Conservation (phyloP, 345 rosid genomes). For the Dimocarpus longan region DNA sequence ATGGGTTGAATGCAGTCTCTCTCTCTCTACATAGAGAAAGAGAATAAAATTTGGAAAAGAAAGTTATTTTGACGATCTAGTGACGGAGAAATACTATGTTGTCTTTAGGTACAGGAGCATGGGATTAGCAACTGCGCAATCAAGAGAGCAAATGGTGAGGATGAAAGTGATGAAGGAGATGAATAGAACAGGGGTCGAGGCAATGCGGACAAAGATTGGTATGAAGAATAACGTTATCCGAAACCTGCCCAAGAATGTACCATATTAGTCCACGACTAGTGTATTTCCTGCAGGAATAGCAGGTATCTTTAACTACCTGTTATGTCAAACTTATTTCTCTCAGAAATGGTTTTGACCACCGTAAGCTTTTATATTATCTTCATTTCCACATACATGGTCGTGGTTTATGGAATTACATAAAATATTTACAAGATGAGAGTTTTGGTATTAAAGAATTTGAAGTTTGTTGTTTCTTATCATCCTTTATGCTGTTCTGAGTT, state of each 20-base stretch:
- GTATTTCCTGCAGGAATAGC: neutral
- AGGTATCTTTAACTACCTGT: neutral
- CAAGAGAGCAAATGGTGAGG: slow-evolving; percentile 75
- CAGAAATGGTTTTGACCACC: neutral
- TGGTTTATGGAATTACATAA: neutral
- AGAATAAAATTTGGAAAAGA: neutral
- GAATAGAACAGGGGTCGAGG: slow-evolving; percentile 65
- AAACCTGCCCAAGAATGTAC: slow-evolving; percentile 84
- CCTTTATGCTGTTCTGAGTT: too few relatives aligned
- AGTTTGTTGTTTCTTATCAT: neutral
- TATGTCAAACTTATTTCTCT: neutral
- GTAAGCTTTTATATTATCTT: neutral
- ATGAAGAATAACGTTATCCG: slow-evolving; percentile 80
- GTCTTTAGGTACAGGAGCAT: slow-evolving; percentile 75
- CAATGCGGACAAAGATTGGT: slow-evolving; percentile 73
- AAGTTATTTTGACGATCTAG: neutral
- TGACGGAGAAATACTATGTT: neutral
- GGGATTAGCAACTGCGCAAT: slow-evolving; percentile 76
- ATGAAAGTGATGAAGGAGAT: slow-evolving; percentile 76
- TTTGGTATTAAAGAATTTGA: neutral
- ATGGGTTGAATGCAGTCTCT: neutral
- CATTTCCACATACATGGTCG: neutral
- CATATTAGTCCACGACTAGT: slow-evolving; percentile 40
- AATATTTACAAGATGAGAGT: neutral
- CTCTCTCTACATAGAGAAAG: neutral